These are phyloP conservation scores for Carpinus fangiana DNA, from an alignment of 306 rosid genomes.

Conservation along the genomic window DNA sequence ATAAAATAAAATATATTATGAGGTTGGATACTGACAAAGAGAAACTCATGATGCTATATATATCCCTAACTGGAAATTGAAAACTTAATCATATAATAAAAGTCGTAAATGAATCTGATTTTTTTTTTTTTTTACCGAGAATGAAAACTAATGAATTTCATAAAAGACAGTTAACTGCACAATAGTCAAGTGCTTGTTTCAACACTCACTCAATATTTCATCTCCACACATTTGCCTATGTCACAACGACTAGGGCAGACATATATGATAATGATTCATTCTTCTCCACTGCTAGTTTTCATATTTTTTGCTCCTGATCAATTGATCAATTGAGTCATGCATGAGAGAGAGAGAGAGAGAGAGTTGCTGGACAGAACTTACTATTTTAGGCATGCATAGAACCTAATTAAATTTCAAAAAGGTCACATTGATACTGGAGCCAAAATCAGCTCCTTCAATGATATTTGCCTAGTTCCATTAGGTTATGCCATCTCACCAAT, in stretches of 20 bases:
- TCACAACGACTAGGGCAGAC: neutral
- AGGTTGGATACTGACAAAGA: neutral
- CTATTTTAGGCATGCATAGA: neutral
- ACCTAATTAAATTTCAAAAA: too few relatives aligned
- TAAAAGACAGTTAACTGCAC: neutral
- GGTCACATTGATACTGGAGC: neutral
- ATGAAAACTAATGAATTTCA: neutral
- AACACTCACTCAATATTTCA: neutral
- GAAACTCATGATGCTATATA: neutral
- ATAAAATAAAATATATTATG: conserved; percentile 19
- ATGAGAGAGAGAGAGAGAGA: neutral
- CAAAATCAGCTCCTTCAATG: neutral
- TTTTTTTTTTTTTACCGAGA: neutral
- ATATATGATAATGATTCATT: neutral
- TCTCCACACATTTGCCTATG: neutral
- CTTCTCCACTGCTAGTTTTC: neutral
- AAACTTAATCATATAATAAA: neutral
- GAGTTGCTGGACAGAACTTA: neutral
- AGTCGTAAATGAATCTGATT: neutral
- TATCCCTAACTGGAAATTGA: neutral
- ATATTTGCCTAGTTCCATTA: neutral
- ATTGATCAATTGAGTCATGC: neutral
- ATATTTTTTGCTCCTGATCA: neutral
- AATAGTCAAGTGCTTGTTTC: neutral
- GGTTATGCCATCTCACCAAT: neutral